phyloP scores from a whole-genome alignment of 805 yeast genomes.

The Clavispora santaluciae region DNA sequence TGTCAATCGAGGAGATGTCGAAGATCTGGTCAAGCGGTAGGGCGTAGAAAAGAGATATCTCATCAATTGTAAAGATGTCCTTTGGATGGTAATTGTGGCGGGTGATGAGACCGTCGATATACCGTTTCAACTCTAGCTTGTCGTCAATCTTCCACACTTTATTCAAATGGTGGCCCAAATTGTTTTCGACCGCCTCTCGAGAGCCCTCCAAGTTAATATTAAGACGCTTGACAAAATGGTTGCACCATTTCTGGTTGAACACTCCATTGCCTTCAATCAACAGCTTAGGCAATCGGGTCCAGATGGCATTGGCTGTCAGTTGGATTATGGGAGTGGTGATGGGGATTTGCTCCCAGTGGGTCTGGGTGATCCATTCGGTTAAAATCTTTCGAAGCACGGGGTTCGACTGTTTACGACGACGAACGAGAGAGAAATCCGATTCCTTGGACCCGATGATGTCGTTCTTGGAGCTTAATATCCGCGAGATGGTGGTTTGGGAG shows the following conservation, averaged over 20 bases:
- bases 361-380: constrained; percentile 67
- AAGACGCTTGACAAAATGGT: constrained; percentile 42
- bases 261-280: constrained; percentile 60
- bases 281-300: constrained; percentile 53
- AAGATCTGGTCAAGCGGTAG: constrained; percentile 57
- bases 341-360: constrained; percentile 63
- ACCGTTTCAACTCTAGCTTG: constrained; percentile 42
- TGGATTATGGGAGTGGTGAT: constrained; percentile 60
- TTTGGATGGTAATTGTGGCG: constrained; percentile 38
- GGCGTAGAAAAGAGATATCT: constrained; percentile 54
- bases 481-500: constrained; percentile 62
- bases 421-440: constrained; percentile 45
- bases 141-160: constrained; percentile 63
- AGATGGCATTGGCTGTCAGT: constrained; percentile 57
- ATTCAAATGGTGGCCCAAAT: constrained; percentile 29
- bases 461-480: constrained; percentile 54
- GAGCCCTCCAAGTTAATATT: constrained; percentile 48
- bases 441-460: constrained; percentile 47
- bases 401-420: constrained; percentile 53
- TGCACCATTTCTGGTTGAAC: constrained; percentile 62
- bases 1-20: constrained; percentile 40
- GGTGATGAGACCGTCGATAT: constrained; percentile 30
- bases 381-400: constrained; percentile 52
- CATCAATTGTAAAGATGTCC: constrained; percentile 58
- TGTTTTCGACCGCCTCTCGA: constrained; percentile 35